These are phyloP conservation scores for Apiotrichum veenhuisii DNA, from an alignment of 1,284 basidiomycete species.

Conservation along the genomic window DNA sequence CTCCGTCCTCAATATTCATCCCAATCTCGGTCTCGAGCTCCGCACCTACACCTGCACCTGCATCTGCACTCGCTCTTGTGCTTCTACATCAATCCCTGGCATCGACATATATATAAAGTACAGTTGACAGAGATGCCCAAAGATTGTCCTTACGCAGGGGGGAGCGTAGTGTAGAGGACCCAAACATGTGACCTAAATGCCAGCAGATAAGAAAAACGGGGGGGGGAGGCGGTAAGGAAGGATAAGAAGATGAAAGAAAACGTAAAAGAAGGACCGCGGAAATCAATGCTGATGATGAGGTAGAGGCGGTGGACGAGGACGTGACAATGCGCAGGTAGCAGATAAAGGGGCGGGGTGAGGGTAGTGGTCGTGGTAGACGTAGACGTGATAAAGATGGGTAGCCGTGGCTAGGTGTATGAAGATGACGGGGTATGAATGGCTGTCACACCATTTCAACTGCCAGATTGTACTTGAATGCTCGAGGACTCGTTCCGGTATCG, in stretches of 20 bases:
- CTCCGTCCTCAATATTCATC: too few relatives aligned
- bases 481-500: too few relatives aligned
- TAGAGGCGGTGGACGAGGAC: too few relatives aligned
- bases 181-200: background rate
- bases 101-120: conserved; percentile 2
- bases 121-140: conserved; percentile 7
- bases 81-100: conserved; percentile 1
- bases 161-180: background rate
- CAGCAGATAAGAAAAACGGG: background rate
- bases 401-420: too few relatives aligned
- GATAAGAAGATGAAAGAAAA: background rate
- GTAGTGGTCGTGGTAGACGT: too few relatives aligned
- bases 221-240: background rate
- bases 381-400: too few relatives aligned
- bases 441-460: background rate
- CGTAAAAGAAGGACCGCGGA: too few relatives aligned
- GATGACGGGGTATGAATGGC: too few relatives aligned
- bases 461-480: background rate
- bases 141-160: background rate
- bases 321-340: too few relatives aligned
- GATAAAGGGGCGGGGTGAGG: too few relatives aligned
- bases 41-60: too few relatives aligned
- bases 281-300: background rate
- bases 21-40: too few relatives aligned
- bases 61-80: background rate